A percentile compares a stretch with the other conserved stretches of the same genome.
Evolutionary conservation across 2,329 filamentous ascomycete species (phyloP).

Genomic region (Aspergillus neoniger): DNA sequence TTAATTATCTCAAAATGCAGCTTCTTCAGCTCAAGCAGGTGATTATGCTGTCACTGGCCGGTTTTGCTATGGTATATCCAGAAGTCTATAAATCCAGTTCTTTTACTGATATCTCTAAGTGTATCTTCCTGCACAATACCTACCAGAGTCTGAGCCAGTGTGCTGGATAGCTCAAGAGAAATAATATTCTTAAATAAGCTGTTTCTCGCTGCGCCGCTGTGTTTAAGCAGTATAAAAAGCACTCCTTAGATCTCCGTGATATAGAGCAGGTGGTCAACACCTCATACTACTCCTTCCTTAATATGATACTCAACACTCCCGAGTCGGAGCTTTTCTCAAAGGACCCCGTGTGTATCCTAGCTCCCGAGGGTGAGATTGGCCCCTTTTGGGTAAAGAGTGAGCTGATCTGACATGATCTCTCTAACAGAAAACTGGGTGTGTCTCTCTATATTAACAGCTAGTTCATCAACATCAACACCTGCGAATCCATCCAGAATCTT

Average conservation of each 20-base stretch:
- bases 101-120: slow-evolving; percentile 10
- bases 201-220: not conserved
- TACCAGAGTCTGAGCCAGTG: not conserved
- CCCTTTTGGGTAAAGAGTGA: slow-evolving; percentile 51
- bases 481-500: slow-evolving; percentile 38
- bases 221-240: not conserved
- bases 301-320: not conserved
- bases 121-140: slow-evolving; percentile 12
- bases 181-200: not conserved
- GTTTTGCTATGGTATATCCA: slow-evolving; percentile 21
- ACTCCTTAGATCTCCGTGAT: not conserved
- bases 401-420: slow-evolving; percentile 38
- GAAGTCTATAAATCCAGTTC: slow-evolving; percentile 23
- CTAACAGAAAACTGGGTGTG: slow-evolving; percentile 37
- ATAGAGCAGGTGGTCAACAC: not conserved
- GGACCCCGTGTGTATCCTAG: slow-evolving; percentile 45
- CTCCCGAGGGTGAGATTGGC: slow-evolving; percentile 49
- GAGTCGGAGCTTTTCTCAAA: not conserved
- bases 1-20: not conserved
- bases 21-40: slow-evolving; percentile 13
- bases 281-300: not conserved
- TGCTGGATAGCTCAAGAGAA: slow-evolving; percentile 16
- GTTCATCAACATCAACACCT: slow-evolving; percentile 43
- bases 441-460: slow-evolving; percentile 43
- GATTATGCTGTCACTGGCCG: slow-evolving; percentile 15